A percentile compares a stretch with the other conserved stretches of the same genome.
These are phyloP conservation scores for Candida methanosorbosa DNA, from an alignment of 805 yeast species.

Conservation along the genomic window DNA sequence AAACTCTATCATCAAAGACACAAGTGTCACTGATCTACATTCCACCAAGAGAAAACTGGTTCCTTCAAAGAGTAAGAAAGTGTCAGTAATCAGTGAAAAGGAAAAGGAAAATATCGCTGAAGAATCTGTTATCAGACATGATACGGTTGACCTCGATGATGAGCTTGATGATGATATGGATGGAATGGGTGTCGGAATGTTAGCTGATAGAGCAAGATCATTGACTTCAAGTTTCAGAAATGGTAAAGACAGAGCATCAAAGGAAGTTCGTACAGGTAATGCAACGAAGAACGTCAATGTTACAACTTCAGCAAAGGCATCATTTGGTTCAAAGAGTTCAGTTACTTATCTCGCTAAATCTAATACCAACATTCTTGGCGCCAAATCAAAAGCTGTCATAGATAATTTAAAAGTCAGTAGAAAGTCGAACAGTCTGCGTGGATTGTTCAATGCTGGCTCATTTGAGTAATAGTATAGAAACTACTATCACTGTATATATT, in stretches of 20 bases:
- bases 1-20: constrained; percentile 11
- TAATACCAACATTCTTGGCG: too few relatives aligned
- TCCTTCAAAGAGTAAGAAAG: neutral
- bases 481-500: too few relatives aligned
- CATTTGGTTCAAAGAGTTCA: constrained; percentile 16
- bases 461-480: too few relatives aligned
- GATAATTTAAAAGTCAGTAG: too few relatives aligned
- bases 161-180: neutral
- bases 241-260: constrained; percentile 1
- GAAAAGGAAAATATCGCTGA: neutral
- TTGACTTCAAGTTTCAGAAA: constrained; percentile 21
- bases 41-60: too few relatives aligned
- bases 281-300: constrained; percentile 22
- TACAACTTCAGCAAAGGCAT: constrained; percentile 17
- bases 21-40: too few relatives aligned
- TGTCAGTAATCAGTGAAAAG: neutral
- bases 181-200: constrained; percentile 10
- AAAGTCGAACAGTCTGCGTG: too few relatives aligned
- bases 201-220: constrained; percentile 16
- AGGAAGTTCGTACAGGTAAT: constrained; percentile 9
- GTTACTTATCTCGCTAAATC: constrained; percentile 18
- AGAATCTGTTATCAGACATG: too few relatives aligned
- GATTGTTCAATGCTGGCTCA: too few relatives aligned
- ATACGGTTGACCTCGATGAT: too few relatives aligned
- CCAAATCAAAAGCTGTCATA: too few relatives aligned